These are phyloP conservation scores for Fomitopsis pulvina DNA, from an alignment of 768 basidiomycete species.

Conservation along the genomic window DNA sequence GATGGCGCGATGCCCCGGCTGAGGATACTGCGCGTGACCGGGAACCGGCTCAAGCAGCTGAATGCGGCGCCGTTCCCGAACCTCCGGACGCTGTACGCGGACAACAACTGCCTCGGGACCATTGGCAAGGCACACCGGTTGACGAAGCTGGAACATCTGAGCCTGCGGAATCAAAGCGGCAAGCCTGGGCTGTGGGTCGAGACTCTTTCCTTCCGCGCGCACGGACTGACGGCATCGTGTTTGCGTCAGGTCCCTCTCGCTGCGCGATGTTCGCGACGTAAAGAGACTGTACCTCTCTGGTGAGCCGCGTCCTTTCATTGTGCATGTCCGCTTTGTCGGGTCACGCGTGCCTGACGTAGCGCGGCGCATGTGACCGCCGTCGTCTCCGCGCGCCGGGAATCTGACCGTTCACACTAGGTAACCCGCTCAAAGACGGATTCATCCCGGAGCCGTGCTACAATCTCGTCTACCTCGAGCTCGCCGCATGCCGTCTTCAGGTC, in stretches of 20 bases:
- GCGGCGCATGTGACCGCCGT: no score
- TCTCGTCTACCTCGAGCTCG: constrained; percentile 87
- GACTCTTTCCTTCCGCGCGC: constrained; percentile 3
- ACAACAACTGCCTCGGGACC: constrained; percentile 63
- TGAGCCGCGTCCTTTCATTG: constrained; percentile 32
- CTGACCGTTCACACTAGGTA: constrained; percentile 39
- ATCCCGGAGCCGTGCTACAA: constrained; percentile 77
- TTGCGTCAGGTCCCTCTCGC: constrained; percentile 31
- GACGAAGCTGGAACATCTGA: constrained; percentile 80
- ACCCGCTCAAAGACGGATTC: constrained; percentile 55
- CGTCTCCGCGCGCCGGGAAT: neutral
- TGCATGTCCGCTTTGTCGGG: neutral
- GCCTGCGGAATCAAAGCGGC: constrained; percentile 83
- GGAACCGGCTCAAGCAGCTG: constrained; percentile 68
- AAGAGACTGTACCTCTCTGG: constrained; percentile 94
- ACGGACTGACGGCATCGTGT: constrained; percentile 4
- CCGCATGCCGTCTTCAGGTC: constrained; percentile 71
- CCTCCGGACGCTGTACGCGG: constrained; percentile 87
- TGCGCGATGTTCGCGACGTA: constrained; percentile 79
- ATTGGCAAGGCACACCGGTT: constrained; percentile 51
- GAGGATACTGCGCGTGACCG: constrained; percentile 79
- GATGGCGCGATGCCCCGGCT: constrained; percentile 57
- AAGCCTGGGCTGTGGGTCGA: constrained; percentile 58
- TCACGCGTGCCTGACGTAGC: neutral
- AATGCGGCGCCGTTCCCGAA: constrained; percentile 54